A percentile compares a stretch with the other conserved stretches of the same genome.
phyloP scores from a whole-genome alignment of 2,329 filamentous ascomycete species.

The Fusarium multiceps region DNA sequence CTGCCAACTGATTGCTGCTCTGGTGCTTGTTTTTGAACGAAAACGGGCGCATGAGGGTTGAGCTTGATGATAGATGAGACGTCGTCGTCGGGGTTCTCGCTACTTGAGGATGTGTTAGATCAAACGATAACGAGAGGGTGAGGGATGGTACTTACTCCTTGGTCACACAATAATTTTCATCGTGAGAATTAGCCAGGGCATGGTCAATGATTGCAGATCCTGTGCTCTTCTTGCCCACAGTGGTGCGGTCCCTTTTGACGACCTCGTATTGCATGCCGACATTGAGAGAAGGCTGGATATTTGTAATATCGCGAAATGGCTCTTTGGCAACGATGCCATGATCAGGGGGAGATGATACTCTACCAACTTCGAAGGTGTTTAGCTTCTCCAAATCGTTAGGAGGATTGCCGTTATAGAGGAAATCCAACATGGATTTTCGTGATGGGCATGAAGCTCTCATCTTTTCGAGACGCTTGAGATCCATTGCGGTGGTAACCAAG shows the following conservation, averaged over 20 bases:
- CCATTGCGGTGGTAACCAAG: neutral
- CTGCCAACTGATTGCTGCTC: neutral
- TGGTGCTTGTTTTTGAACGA: neutral
- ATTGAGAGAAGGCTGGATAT: neutral
- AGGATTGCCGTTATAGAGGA: neutral
- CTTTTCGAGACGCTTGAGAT: slow-evolving; percentile 7
- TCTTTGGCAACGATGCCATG: neutral
- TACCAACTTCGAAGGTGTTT: neutral
- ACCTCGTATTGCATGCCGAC: neutral
- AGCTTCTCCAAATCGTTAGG: neutral
- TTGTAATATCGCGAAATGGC: neutral
- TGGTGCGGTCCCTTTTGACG: neutral
- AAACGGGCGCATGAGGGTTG: neutral
- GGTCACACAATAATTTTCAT: neutral
- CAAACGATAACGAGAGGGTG: neutral
- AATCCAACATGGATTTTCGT: slow-evolving; percentile 10
- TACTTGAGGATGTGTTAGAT: neutral
- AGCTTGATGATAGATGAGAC: neutral
- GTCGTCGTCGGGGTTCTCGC: neutral
- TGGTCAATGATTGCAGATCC: neutral
- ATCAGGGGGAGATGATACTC: neutral
- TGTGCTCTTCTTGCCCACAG: neutral
- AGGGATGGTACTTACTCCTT: neutral
- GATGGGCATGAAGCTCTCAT: slow-evolving; percentile 1
- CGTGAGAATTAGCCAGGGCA: neutral